Base-by-base conservation (phyloP, 805 yeast species). In the Candida koratica region DNA sequence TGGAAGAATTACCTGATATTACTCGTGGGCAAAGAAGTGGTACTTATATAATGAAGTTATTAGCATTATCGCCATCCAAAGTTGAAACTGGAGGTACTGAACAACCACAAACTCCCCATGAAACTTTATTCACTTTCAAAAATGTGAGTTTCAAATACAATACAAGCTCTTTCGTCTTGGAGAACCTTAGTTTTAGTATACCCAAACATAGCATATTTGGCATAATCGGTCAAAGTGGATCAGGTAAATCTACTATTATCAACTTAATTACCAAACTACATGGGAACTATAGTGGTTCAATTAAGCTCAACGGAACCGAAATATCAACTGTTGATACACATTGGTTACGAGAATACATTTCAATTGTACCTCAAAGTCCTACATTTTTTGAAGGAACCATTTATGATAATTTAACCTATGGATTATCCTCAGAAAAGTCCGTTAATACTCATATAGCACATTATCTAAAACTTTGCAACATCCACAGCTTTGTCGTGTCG, bases 211-310 rank as follows among this genome's bases (percentile, higher is more conserved):
- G 77, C 38, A 63, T 74, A 0, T 64, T 83, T 14, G 93, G 85
- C 0, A 56, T 93, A 1, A 75, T 81, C 3, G 99, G 98, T 0
- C 77, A 74, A 23, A 85, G 97, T 2, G 99, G 99, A 0, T 73
- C 82, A 10, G 99, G 99, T 0, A 93, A 93, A 56, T 83, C 96
- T 0, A 87, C 97, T 0, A 43, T 90, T 1, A 58, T 77, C 0
- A 63, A 70, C 1, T 47, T 89, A 9, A 44, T 89, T 0, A 56
- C 79, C 1, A 63, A 81, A 33, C 56, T 89, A 1, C 77, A 77
- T 41, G 54, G 53, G 1, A 60, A 68, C 2, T 45, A 58, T 3
- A 44, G 58, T 0, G 71, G 75, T 0, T 36, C 59, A 0, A 58
- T 82, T 2, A 48, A 52, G 7, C 42, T 82, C 6, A 73, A 68